Evolutionary conservation across 1,139 yeast genomes (phyloP).

Genomic region (Lodderomyces theae): DNA sequence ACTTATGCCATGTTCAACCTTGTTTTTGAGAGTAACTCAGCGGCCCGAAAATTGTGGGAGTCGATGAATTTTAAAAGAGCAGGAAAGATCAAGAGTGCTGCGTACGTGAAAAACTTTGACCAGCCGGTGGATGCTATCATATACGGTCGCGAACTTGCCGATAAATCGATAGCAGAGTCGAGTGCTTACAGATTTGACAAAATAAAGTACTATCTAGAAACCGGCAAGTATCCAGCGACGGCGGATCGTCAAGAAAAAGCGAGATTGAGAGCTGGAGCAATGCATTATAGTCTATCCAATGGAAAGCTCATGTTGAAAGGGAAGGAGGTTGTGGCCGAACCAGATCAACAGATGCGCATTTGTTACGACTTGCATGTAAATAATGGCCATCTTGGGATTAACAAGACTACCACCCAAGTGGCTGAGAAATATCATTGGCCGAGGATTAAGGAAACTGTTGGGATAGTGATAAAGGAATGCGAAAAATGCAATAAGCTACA

Average conservation of each 20-base stretch:
- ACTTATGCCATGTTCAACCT: constrained; percentile 80
- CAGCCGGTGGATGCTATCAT: constrained; percentile 78
- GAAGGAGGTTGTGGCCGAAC: constrained; percentile 77
- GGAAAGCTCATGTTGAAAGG: constrained; percentile 78
- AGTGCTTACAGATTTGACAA: constrained; percentile 72
- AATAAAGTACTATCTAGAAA: constrained; percentile 72
- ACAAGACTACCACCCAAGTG: constrained; percentile 75
- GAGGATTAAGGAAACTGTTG: constrained; percentile 83
- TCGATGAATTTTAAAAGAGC: constrained; percentile 72
- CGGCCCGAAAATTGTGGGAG: constrained; percentile 79
- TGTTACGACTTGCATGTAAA: constrained; percentile 68
- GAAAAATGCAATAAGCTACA: constrained; percentile 47
- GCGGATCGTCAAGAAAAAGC: constrained; percentile 83
- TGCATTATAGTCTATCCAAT: constrained; percentile 67
- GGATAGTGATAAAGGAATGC: constrained; percentile 75
- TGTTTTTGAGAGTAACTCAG: constrained; percentile 83
- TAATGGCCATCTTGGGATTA: constrained; percentile 79
- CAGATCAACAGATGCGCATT: constrained; percentile 68
- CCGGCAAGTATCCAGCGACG: constrained; percentile 83
- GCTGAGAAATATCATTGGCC: constrained; percentile 89
- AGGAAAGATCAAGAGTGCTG: constrained; percentile 82
- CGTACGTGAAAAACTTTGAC: constrained; percentile 79
- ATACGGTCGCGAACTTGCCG: constrained; percentile 58
- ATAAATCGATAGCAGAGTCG: constrained; percentile 49
- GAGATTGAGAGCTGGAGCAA: constrained; percentile 75